Percentiles rank a stretch among this genome's conserved stretches.
Evolutionary conservation across 1,284 basidiomycete species (phyloP).

Genomic region (Leccinum subrobustum): DNA sequence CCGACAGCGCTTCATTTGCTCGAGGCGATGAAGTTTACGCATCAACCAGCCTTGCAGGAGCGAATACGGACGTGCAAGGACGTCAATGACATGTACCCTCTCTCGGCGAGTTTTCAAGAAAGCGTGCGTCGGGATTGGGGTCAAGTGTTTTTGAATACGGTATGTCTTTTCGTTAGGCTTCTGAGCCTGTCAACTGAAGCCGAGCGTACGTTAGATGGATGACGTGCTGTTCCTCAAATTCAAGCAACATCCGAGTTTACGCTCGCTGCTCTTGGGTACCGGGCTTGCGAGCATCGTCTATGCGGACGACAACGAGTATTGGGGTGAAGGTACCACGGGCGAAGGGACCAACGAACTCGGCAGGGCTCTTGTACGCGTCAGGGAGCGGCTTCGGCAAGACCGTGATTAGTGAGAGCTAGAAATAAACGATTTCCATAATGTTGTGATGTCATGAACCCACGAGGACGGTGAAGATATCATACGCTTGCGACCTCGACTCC

Average conservation of each 20-base stretch:
- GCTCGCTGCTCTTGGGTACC: conserved; percentile 47
- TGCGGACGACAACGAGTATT: conserved; percentile 46
- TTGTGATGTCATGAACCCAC: neutral
- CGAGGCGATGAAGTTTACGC: conserved; percentile 64
- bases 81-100: conserved; percentile 48
- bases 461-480: neutral
- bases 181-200: neutral
- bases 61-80: conserved; percentile 45
- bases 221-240: conserved; percentile 61
- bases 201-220: conserved; percentile 47
- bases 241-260: conserved; percentile 54
- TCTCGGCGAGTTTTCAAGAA: conserved; percentile 42
- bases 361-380: conserved; percentile 49
- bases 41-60: conserved; percentile 50
- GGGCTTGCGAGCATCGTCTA: conserved; percentile 49
- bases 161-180: conserved; percentile 30
- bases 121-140: conserved; percentile 54
- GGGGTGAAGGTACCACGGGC: conserved; percentile 52
- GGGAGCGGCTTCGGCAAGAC: conserved; percentile 44
- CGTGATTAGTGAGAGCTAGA: conserved; percentile 15
- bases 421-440: neutral
- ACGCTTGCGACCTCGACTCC: neutral
- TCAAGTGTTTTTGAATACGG: conserved; percentile 45
- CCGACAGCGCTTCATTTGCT: conserved; percentile 65
- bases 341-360: conserved; percentile 62